Evolutionary conservation across 2,329 filamentous ascomycete genomes (phyloP).

Genomic region (Ascochyta lentis): DNA sequence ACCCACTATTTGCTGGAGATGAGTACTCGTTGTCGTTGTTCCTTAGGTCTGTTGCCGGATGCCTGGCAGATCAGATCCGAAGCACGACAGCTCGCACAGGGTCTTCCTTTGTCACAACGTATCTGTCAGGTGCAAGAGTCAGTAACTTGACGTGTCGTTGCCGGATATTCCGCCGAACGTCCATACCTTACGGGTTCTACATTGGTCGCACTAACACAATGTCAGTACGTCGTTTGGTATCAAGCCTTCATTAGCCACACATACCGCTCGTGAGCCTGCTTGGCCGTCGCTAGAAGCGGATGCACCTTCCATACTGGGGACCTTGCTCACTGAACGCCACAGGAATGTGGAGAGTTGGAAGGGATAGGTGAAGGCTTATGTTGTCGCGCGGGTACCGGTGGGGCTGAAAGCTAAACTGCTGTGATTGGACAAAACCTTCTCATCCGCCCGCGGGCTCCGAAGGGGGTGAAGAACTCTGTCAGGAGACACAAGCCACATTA

Average conservation of each 20-base stretch:
- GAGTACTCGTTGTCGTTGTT: conserved; percentile 35
- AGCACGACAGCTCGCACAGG: conserved; percentile 47
- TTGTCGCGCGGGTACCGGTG: conserved; percentile 14
- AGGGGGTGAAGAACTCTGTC: conserved; percentile 4
- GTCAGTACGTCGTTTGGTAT: not conserved
- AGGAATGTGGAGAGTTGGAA: not conserved
- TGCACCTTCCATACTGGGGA: conserved; percentile 10
- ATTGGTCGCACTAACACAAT: conserved; percentile 40
- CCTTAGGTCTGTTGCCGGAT: conserved; percentile 34
- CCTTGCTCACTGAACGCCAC: conserved; percentile 2
- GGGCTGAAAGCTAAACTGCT: not conserved
- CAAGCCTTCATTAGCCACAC: conserved; percentile 1
- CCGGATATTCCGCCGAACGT: not conserved
- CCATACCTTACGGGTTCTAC: conserved; percentile 35
- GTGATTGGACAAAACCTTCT: not conserved
- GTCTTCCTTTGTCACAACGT: conserved; percentile 41
- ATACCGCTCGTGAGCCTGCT: conserved; percentile 14
- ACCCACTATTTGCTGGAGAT: conserved; percentile 50
- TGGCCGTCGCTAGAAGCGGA: conserved; percentile 7
- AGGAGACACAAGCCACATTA: not conserved
- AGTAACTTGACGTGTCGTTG: not conserved
- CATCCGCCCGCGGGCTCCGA: conserved; percentile 8
- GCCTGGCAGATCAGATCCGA: conserved; percentile 45
- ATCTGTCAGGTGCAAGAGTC: conserved; percentile 18
- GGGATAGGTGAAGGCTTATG: conserved; percentile 5